These are phyloP conservation scores for Coemansia sp. DNA, from an alignment of 192 early-diverging fungal species.

Conservation along the genomic window DNA sequence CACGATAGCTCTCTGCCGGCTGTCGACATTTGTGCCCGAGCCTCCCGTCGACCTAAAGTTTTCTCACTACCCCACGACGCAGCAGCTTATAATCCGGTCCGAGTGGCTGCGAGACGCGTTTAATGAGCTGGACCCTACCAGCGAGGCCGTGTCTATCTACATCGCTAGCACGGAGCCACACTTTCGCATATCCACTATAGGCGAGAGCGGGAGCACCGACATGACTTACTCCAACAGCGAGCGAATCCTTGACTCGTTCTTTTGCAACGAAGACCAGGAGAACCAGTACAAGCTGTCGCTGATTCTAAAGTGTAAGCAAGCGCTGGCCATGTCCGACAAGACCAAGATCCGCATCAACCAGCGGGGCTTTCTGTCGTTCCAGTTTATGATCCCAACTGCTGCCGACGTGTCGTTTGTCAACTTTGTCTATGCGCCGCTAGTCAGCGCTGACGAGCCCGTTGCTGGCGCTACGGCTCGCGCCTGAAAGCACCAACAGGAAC, in stretches of 20 bases:
- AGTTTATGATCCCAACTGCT: conserved; percentile 58
- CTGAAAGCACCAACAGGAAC: background rate
- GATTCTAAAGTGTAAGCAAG: conserved; percentile 52
- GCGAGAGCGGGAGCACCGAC: conserved; percentile 56
- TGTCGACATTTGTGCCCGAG: conserved; percentile 58
- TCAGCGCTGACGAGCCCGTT: conserved; percentile 21
- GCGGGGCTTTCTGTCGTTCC: conserved; percentile 59
- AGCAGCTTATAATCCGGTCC: conserved; percentile 61
- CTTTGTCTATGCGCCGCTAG: conserved; percentile 48
- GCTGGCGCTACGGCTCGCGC: background rate
- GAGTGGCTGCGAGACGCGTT: conserved; percentile 62
- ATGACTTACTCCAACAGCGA: conserved; percentile 63
- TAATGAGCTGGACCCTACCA: conserved; percentile 60
- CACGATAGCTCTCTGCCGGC: conserved; percentile 56
- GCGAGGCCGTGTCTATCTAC: conserved; percentile 50
- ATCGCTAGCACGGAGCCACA: conserved; percentile 54
- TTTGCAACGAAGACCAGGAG: conserved; percentile 51
- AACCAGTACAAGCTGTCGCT: conserved; percentile 51
- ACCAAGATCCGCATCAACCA: conserved; percentile 59
- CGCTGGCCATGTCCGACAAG: conserved; percentile 59
- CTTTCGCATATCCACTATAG: conserved; percentile 56
- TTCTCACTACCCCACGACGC: conserved; percentile 22
- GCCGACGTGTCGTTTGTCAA: conserved; percentile 54
- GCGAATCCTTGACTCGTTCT: conserved; percentile 59
- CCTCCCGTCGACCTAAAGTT: conserved; percentile 51